A percentile compares a stretch with the other conserved stretches of the same genome.
These are phyloP conservation scores for Alternaria sp. DNA, from an alignment of 2,329 filamentous ascomycete genomes.

Conservation along the genomic window DNA sequence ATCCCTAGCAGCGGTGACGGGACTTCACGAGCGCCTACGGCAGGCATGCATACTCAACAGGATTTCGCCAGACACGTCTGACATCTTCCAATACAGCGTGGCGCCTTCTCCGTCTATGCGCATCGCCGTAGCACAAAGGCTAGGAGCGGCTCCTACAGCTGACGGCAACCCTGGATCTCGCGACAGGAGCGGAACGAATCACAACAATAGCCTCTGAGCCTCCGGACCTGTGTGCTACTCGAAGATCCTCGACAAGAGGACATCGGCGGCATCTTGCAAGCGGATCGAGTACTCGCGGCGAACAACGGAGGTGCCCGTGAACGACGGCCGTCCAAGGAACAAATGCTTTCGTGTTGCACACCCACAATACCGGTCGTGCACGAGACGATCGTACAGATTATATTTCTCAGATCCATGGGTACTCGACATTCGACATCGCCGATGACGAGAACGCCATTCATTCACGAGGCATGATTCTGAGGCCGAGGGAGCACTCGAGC, in stretches of 20 bases:
- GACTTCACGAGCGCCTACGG: not conserved
- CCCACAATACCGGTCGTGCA: too few relatives aligned
- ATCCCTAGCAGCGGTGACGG: not conserved
- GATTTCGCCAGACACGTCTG: not conserved
- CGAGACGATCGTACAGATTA: too few relatives aligned
- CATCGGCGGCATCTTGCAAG: not conserved
- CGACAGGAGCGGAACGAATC: too few relatives aligned
- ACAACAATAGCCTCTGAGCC: not conserved
- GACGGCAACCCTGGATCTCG: not conserved
- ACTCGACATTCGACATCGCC: too few relatives aligned
- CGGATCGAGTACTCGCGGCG: not conserved
- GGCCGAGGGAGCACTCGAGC: too few relatives aligned
- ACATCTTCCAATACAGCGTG: not conserved
- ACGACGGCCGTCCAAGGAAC: not conserved
- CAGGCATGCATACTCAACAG: not conserved
- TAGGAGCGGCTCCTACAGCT: not conserved
- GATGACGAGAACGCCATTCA: too few relatives aligned
- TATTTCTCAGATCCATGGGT: too few relatives aligned
- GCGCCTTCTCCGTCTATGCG: not conserved
- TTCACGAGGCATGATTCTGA: too few relatives aligned
- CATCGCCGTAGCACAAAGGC: not conserved
- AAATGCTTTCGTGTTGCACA: too few relatives aligned
- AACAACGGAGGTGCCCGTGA: not conserved
- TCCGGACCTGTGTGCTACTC: not conserved
- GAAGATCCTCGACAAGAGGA: not conserved